These are phyloP conservation scores for Athelia sp. DNA, from an alignment of 1,284 basidiomycete species.

Conservation along the genomic window DNA sequence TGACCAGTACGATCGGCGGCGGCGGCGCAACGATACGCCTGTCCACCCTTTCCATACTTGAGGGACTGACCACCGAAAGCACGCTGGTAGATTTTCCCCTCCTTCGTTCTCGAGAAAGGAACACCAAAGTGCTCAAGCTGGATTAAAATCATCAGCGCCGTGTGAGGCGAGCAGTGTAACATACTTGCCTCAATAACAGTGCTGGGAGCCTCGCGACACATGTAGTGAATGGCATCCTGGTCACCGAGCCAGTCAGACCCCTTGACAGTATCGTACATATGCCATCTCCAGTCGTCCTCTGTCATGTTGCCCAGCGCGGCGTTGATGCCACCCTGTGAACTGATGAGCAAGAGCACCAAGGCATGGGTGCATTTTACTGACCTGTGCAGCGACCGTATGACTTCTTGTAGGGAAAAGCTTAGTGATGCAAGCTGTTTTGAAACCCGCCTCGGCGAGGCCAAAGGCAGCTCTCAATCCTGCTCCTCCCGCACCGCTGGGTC, in stretches of 20 bases:
- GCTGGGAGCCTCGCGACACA: conserved; percentile 94
- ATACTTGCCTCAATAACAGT: conserved; percentile 83
- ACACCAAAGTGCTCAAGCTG: conserved; percentile 99
- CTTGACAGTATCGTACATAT: conserved; percentile 99
- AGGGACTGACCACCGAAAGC: conserved; percentile 99
- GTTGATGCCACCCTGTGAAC: conserved; percentile 90
- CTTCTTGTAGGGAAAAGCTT: conserved; percentile 99
- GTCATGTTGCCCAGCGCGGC: conserved; percentile 99
- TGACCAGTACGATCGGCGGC: conserved; percentile 99
- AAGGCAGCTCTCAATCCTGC: conserved; percentile 98
- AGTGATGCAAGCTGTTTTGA: conserved; percentile 98
- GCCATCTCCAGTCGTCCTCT: conserved; percentile 99
- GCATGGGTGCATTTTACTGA: conserved; percentile 23
- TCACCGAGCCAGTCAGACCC: conserved; percentile 99
- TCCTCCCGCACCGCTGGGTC: conserved; percentile 87
- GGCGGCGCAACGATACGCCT: conserved; percentile 98
- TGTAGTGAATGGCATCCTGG: conserved; percentile 99
- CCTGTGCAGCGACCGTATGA: conserved; percentile 98
- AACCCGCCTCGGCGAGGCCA: conserved; percentile 96
- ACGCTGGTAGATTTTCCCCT: conserved; percentile 99
- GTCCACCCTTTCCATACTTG: conserved; percentile 97
- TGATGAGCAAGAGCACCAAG: conserved; percentile 15
- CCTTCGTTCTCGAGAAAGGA: conserved; percentile 97
- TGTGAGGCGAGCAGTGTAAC: conserved; percentile 1
- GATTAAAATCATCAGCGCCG: conserved; percentile 2